phyloP scores from a whole-genome alignment of 2,329 filamentous ascomycete genomes.

The Fusarium metavorans region DNA sequence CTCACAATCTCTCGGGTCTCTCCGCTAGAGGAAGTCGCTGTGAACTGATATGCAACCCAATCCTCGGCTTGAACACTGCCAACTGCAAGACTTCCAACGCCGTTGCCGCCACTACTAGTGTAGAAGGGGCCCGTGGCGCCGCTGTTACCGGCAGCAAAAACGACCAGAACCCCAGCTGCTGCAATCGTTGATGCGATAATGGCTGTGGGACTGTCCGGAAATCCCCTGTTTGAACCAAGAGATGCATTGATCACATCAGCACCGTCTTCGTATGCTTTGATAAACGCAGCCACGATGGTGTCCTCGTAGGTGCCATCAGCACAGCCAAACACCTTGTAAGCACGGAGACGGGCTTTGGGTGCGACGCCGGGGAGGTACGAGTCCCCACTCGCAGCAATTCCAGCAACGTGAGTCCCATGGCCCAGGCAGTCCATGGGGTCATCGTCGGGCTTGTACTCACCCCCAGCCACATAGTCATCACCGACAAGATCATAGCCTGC shows the following conservation, averaged over 20 bases:
- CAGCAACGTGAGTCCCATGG: slow-evolving; percentile 17
- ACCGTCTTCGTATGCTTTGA: slow-evolving; percentile 26
- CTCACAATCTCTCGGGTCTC: slow-evolving; percentile 13
- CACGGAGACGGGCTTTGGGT: slow-evolving; percentile 6
- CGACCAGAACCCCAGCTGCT: slow-evolving; percentile 4
- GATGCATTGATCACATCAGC: slow-evolving; percentile 14
- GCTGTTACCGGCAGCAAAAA: slow-evolving; percentile 9
- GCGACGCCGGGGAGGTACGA: slow-evolving; percentile 5
- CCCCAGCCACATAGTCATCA: not conserved
- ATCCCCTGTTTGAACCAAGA: slow-evolving; percentile 3
- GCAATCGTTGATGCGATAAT: not conserved
- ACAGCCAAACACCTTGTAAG: slow-evolving; percentile 40
- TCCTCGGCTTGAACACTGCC: slow-evolving; percentile 3
- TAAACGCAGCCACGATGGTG: slow-evolving; percentile 19
- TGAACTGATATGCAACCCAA: slow-evolving; percentile 6
- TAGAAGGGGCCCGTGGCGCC: slow-evolving; percentile 10
- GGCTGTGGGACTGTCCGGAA: not conserved
- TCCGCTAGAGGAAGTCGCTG: slow-evolving; percentile 7
- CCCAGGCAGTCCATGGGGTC: slow-evolving; percentile 28
- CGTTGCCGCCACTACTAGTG: slow-evolving; percentile 6
- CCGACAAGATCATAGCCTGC: slow-evolving; percentile 7
- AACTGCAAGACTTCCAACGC: slow-evolving; percentile 4
- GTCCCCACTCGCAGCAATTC: slow-evolving; percentile 5
- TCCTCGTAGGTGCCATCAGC: slow-evolving; percentile 18
- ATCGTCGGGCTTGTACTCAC: slow-evolving; percentile 1